Evolutionary conservation across 2,329 filamentous ascomycete species (phyloP), one percentile per base, ranked within the genome.

Genomic region (Cladosporium sp.): DNA sequence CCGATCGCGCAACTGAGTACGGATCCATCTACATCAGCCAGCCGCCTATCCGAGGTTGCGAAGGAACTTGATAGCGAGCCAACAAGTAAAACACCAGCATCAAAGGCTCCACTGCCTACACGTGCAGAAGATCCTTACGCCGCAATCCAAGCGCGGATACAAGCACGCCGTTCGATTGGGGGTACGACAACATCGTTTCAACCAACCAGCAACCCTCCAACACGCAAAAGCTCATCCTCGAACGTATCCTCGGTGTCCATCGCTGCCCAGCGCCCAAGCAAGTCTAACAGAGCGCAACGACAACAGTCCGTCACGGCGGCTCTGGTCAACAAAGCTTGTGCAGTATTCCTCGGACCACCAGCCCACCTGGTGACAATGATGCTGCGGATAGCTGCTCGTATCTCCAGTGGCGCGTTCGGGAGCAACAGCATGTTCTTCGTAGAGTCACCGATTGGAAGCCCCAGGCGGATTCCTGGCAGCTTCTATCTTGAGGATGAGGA

Each of bases 301-400:
- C 59, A 61, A 4, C 50, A 64, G 25, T 59, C 64, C 10, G 56
- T 70, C 37, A 59, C 69, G 9, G 62, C 64, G 3, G 67, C 85
- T 3, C 82, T 96, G 28, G 81, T 96, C 24, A 83, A 87, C 57
- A 92, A 90, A 73, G 91, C 91, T 0, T 86, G 83, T 61, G 85
- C 89, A 52, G 80, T 94, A 28, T 80, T 96, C 3, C 76, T 96
- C 13, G 85, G 89, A 0, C 91, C 91, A n/a, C 91, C 92, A 0
- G 83, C 87, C 34, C 85, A 92, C 65, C 80, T 96, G 1, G 82
- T 96, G 35, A 80, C 84, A 24, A 77, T 96, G 39, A 91, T 96
- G 80, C 80, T 96, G 4, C 85, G 85, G 57, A 90, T 96, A 57
- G 90, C 91, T 0, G 86, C 89, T 0, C 85, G 83, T 61, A 90